These are phyloP conservation scores for Mucuna pruriens DNA, from an alignment of 306 rosid genomes.

Conservation along the genomic window DNA sequence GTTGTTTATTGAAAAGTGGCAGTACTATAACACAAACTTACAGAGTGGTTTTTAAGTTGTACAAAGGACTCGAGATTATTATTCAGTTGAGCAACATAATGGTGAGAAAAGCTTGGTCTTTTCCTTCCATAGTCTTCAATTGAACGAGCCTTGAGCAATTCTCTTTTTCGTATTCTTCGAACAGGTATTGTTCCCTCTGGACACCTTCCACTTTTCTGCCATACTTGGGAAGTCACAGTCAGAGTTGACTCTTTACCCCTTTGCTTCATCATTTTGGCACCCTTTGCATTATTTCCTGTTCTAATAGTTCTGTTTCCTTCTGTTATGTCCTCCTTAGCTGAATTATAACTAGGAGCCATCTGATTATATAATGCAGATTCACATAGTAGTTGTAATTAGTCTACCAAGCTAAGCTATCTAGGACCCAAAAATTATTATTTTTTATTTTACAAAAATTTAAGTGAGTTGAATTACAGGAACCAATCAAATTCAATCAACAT, in stretches of 20 bases:
- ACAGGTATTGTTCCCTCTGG: constrained; percentile 72
- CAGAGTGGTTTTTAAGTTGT: constrained; percentile 54
- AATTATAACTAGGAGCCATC: constrained; percentile 58
- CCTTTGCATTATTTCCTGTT: constrained; percentile 20
- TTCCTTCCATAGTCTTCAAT: constrained; percentile 66
- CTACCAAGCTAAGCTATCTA: background rate
- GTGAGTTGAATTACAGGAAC: too few relatives aligned
- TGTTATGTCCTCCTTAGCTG: constrained; percentile 37
- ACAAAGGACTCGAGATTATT: constrained; percentile 31
- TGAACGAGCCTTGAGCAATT: constrained; percentile 52
- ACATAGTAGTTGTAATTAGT: background rate
- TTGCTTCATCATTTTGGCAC: constrained; percentile 38
- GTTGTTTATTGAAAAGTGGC: background rate
- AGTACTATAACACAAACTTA: constrained; percentile 27
- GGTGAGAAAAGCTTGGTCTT: constrained; percentile 42
- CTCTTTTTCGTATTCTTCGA: constrained; percentile 52
- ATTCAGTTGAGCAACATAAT: background rate
- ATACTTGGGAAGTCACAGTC: constrained; percentile 45
- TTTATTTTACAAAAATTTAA: too few relatives aligned
- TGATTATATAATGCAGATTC: constrained; percentile 17
- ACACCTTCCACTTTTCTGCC: constrained; percentile 81
- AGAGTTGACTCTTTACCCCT: constrained; percentile 20
- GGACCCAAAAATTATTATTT: background rate
- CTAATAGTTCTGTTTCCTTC: background rate
- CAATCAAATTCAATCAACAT: too few relatives aligned